phyloP scores from a whole-genome alignment of 352 stramenopile species.

The Pythium apleroticum region DNA sequence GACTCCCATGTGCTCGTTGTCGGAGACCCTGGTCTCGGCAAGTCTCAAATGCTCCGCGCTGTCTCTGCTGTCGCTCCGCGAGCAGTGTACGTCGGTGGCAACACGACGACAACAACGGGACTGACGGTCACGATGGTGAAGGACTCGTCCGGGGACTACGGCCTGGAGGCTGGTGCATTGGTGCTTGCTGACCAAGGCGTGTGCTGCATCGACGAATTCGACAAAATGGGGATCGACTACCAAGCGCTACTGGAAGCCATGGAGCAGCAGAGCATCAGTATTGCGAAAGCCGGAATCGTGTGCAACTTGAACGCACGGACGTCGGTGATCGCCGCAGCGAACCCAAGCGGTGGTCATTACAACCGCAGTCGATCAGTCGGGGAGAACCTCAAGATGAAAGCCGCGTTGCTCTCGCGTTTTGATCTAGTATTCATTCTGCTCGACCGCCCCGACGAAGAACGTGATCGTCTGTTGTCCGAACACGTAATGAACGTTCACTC shows the following conservation, averaged over 20 bases:
- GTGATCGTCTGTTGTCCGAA: slow-evolving; percentile 89
- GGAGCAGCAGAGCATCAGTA: slow-evolving; percentile 97
- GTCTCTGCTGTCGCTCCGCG: slow-evolving; percentile 83
- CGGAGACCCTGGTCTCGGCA: slow-evolving; percentile 93
- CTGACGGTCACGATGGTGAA: slow-evolving; percentile 93
- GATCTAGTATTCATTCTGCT: slow-evolving; percentile 95
- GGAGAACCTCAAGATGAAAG: slow-evolving; percentile 94
- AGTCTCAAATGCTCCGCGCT: slow-evolving; percentile 90
- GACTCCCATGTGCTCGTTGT: slow-evolving; percentile 94
- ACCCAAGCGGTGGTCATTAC: slow-evolving; percentile 94
- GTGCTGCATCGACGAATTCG: slow-evolving; percentile 96
- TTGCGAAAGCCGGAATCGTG: slow-evolving; percentile 78
- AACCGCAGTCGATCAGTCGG: slow-evolving; percentile 90
- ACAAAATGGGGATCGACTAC: slow-evolving; percentile 91
- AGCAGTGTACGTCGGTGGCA: slow-evolving; percentile 94
- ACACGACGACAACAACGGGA: slow-evolving; percentile 91
- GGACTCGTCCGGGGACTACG: slow-evolving; percentile 85
- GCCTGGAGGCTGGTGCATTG: slow-evolving; percentile 85
- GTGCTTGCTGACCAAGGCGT: slow-evolving; percentile 90
- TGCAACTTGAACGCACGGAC: slow-evolving; percentile 90
- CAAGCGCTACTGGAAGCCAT: slow-evolving; percentile 93
- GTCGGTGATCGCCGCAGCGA: slow-evolving; percentile 94
- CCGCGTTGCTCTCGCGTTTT: slow-evolving; percentile 92
- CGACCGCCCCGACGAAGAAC: slow-evolving; percentile 86
- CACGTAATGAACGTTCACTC: slow-evolving; percentile 92